A percentile compares a stretch with the other conserved stretches of the same genome.
Conservation (phyloP, 2,329 filamentous ascomycete genomes). For the Cytospora piceicola region DNA sequence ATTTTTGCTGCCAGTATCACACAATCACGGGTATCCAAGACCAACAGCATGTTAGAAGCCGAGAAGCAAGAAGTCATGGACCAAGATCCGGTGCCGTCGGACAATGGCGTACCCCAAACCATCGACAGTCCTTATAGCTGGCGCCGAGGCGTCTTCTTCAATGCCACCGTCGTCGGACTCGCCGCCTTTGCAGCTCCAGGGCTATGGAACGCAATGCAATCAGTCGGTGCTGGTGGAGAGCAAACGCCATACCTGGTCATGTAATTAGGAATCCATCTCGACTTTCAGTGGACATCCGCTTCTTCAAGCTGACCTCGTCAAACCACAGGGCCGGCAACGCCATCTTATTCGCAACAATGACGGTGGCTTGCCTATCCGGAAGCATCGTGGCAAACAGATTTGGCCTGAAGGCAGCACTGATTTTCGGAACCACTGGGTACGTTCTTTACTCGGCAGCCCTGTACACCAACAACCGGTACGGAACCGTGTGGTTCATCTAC, state of each 20-base stretch:
- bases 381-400: constrained; percentile 41
- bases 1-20: neutral
- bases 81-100: neutral
- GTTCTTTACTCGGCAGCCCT: constrained; percentile 43
- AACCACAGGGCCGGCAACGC: constrained; percentile 41
- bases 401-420: constrained; percentile 40
- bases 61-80: neutral
- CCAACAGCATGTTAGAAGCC: neutral
- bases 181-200: constrained; percentile 38
- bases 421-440: constrained; percentile 42
- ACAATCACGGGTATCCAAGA: neutral
- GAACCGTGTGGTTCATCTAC: constrained; percentile 33
- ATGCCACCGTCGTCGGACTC: constrained; percentile 36
- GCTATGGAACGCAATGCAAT: constrained; percentile 40
- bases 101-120: neutral
- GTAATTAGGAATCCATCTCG: constrained; percentile 26
- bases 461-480: constrained; percentile 43
- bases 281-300: too few species aligned
- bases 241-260: constrained; percentile 39
- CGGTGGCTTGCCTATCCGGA: constrained; percentile 41
- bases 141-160: constrained; percentile 38
- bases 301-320: neutral
- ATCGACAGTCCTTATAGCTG: constrained; percentile 30
- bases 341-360: constrained; percentile 43
- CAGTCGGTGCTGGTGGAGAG: constrained; percentile 38